phyloP scores from a whole-genome alignment of 2,329 filamentous ascomycete genomes.

The Diaporthe eres region DNA sequence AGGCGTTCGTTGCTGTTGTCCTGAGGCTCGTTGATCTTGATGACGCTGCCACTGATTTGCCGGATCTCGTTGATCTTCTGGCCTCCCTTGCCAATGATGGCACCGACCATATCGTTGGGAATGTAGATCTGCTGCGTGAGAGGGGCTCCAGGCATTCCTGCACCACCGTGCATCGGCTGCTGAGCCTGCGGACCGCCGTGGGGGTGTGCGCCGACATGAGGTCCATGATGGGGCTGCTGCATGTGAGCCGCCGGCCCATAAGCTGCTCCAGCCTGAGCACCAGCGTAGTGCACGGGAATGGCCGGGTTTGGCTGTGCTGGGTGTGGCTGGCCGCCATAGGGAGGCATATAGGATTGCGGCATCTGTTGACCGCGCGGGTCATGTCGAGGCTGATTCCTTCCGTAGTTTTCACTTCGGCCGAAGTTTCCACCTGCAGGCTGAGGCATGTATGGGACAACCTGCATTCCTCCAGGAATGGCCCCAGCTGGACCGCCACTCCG shows the following conservation, averaged over 20 bases:
- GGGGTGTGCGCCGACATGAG: slow-evolving; percentile 72
- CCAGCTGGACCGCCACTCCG: slow-evolving; percentile 93
- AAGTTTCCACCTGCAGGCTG: slow-evolving; percentile 94
- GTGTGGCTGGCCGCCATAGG: slow-evolving; percentile 75
- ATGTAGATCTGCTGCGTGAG: slow-evolving; percentile 99
- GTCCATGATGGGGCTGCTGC: slow-evolving; percentile 75
- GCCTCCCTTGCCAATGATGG: slow-evolving; percentile 98
- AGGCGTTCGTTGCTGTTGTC: slow-evolving; percentile 99
- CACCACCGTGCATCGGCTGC: slow-evolving; percentile 78
- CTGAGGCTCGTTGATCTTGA: slow-evolving; percentile 99
- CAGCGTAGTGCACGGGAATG: slow-evolving; percentile 84
- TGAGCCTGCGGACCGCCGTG: slow-evolving; percentile 79
- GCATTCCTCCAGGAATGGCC: slow-evolving; percentile 96
- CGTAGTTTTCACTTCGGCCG: slow-evolving; percentile 89
- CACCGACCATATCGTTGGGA: slow-evolving; percentile 99
- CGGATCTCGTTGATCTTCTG: slow-evolving; percentile 99
- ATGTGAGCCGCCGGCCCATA: slow-evolving; percentile 87
- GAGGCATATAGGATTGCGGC: slow-evolving; percentile 64
- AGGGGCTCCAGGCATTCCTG: slow-evolving; percentile 78
- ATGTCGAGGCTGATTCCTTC: slow-evolving; percentile 79
- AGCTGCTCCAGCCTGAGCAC: slow-evolving; percentile 78
- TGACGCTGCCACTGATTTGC: slow-evolving; percentile 96
- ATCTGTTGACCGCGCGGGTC: slow-evolving; percentile 81
- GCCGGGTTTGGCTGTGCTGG: slow-evolving; percentile 74
- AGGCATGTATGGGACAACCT: slow-evolving; percentile 97